Evolutionary conservation across 192 early-diverging fungal genomes (phyloP), one percentile per base, ranked within the genome.

Genomic region (Entophlyctis luteolus): DNA sequence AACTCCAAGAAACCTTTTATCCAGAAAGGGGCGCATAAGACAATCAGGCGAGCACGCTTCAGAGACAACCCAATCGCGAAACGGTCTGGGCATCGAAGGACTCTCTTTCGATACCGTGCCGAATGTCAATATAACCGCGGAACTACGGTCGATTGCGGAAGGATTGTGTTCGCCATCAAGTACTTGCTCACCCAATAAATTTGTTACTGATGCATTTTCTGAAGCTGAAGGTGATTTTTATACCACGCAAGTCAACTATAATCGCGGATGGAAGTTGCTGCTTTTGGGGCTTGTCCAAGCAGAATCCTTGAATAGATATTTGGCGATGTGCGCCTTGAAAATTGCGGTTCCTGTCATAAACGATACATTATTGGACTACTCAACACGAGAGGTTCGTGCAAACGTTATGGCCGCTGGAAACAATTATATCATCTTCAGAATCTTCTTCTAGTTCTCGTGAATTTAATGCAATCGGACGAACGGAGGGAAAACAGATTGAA

Each of bases 231-330:
- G 73, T 12, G 76, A 80, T 54, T 80, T 74, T 65, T 77, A 72
- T 37, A 80, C 81, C 1, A 70, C 76, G 2, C 83, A 84, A 70
- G 72, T 84, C 8, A 72, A 79, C 35, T 76, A 80, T 58, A 84
- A 84, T 55, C 71, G 83, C 28, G 78, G 75, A 2, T 84, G 83
- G 83, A 84, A 84, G 55, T 52, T 84, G 29, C 59, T 84, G 8
- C 68, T 84, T 2, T 52, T 84, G 46, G 83, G 79, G 3, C 59
- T 84, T 10, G 62, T 46, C 33, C 83, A 84, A 56, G 77, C 83
- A 14, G 83, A 84, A 62, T 73, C 78, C 4, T 62, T 84, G 34
- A 53, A 76, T 6, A 72, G 83, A 12, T 82, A 82, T 57, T 74
- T 80, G 65, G 77, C 79, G 6, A 79, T 84, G 78, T 59, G 65